Conservation (phyloP, 2,329 filamentous ascomycete species). For the Hymenoscyphus albidus region DNA sequence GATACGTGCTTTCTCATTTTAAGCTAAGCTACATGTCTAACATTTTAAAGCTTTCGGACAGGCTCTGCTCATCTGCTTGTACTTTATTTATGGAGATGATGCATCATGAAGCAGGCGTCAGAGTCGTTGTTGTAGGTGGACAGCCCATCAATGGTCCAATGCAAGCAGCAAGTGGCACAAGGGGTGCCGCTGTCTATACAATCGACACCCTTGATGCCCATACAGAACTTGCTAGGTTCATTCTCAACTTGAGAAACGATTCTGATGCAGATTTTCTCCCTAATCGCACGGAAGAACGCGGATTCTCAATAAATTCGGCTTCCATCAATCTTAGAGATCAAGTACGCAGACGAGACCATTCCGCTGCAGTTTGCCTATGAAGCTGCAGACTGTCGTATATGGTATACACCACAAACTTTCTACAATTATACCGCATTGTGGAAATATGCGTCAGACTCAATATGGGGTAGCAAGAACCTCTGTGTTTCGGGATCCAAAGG, state of each 20-base stretch:
- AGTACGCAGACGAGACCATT: conserved; percentile 25
- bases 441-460: conserved; percentile 39
- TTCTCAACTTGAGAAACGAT: conserved; percentile 16
- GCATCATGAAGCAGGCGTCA: conserved; percentile 48
- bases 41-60: conserved; percentile 46
- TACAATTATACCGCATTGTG: conserved; percentile 47
- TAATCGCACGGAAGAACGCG: conserved; percentile 19
- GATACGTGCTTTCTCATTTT: background rate
- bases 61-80: conserved; percentile 56
- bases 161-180: conserved; percentile 50
- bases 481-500: conserved; percentile 26
- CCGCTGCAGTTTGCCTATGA: conserved; percentile 58
- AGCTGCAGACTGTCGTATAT: conserved; percentile 56
- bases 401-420: conserved; percentile 50
- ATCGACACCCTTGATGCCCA: conserved; percentile 26
- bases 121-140: conserved; percentile 51
- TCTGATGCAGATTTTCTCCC: conserved; percentile 23
- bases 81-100: conserved; percentile 54
- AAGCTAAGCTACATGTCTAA: conserved; percentile 35
- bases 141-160: conserved; percentile 45
- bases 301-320: conserved; percentile 29
- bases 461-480: conserved; percentile 36
- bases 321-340: conserved; percentile 43
- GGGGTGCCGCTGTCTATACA: conserved; percentile 42
- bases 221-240: conserved; percentile 26